phyloP scores from a whole-genome alignment of 2,329 filamentous ascomycete genomes.

The Aspergillus sp. region DNA sequence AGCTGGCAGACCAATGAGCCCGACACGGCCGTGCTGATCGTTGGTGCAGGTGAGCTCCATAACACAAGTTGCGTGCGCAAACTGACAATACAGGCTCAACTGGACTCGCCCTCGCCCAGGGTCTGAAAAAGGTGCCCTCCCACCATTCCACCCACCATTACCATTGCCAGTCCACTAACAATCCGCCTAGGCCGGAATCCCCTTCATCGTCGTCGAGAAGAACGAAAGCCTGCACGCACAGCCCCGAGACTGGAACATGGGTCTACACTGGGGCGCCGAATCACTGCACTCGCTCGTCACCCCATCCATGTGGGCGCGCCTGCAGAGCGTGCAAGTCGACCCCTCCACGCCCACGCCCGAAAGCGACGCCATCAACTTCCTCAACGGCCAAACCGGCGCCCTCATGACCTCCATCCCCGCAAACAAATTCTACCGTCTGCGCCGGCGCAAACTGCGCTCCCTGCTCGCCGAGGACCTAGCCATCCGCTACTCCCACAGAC shows the following conservation, averaged over 20 bases:
- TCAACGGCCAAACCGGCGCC: constrained; percentile 28
- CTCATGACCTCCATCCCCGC: constrained; percentile 26
- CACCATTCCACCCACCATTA: neutral
- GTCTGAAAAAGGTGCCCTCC: constrained; percentile 36
- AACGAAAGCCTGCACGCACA: constrained; percentile 17
- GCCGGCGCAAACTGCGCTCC: constrained; percentile 28
- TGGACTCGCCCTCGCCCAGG: constrained; percentile 43
- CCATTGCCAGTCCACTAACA: neutral
- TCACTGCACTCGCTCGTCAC: constrained; percentile 23
- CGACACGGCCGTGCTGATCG: constrained; percentile 16
- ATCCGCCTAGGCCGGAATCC: constrained; percentile 21
- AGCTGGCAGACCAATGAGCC: neutral
- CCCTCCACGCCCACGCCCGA: constrained; percentile 24
- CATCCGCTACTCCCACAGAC: constrained; percentile 23
- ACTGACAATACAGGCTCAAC: constrained; percentile 37
- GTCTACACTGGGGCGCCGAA: constrained; percentile 31
- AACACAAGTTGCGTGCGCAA: neutral
- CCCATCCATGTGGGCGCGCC: constrained; percentile 23
- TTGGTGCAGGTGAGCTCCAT: constrained; percentile 18
- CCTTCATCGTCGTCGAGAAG: constrained; percentile 28
- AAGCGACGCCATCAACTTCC: constrained; percentile 22
- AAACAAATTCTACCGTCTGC: constrained; percentile 28
- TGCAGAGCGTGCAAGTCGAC: constrained; percentile 30
- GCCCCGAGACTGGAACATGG: constrained; percentile 35
- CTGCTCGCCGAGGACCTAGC: constrained; percentile 27